Base-by-base conservation (phyloP, 2,329 filamentous ascomycete genomes). In the Aspergillus niger region DNA sequence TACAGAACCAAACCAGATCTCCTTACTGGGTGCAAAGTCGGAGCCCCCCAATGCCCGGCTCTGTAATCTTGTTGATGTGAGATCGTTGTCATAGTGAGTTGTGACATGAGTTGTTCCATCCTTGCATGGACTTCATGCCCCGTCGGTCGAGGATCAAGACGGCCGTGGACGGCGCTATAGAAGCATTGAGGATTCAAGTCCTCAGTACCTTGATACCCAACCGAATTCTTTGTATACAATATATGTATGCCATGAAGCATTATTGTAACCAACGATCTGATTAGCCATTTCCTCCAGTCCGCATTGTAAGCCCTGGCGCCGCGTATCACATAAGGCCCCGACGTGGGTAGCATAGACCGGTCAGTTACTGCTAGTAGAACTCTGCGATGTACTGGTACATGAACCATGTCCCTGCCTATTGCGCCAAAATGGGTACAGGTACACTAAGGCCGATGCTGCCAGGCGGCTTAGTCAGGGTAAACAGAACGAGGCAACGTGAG, bases 121-220 rank as follows among this genome's bases (percentile, higher is more conserved):
- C 24, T 55, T 53, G 55, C 44, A 50, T 50, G 36, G 48, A 30
- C 8, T n/a, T 22, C 36, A 30, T 41, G 24, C 13, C 36, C 52
- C 39, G 36, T 24, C 26, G 26, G 47, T 30, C 17, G 15, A 17
- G n/a, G 47, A 13, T 10, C 15, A 30, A 30, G 47, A 50, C 15
- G 47, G 47, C 24, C 24, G 26, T 30, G 26, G n/a, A 7, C 24
- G 26, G 15, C 26, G 26, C 26, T 30, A 32, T 50, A 50, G 28
- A 50, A 32, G 26, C 47, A 50, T 32, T 50, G 47, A 32, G 47
- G 47, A 50, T 20, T n/a, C 0, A 30, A 28, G n/a, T 50, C 47
- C 47, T 50, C 47, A 59, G 57, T 55, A 57, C 13, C 50, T 47
- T 48, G 55, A 61, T 63, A 61, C 54, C 58, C 58, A 28, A 58